phyloP scores from a whole-genome alignment of 192 early-diverging fungal species.

The Umbelopsis sp. region DNA sequence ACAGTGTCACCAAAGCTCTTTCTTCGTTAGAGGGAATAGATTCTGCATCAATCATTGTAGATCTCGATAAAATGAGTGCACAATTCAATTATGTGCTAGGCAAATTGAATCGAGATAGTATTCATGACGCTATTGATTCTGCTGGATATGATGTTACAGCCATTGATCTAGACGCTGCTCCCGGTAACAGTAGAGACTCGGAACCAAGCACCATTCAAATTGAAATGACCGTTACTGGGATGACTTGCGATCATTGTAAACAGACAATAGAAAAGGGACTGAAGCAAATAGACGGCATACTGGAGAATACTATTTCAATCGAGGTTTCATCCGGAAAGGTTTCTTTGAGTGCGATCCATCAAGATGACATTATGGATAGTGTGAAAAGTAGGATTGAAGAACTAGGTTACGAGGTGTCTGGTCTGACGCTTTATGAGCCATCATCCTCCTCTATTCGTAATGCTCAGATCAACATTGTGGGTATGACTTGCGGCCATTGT shows the following conservation, averaged over 20 bases:
- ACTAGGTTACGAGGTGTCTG: constrained; percentile 27
- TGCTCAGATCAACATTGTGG: background rate
- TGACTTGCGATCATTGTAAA: constrained; percentile 7
- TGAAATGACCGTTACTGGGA: background rate
- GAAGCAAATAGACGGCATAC: background rate
- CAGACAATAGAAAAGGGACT: background rate
- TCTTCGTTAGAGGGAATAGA: constrained; percentile 48
- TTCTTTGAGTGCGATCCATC: background rate
- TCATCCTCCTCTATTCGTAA: background rate
- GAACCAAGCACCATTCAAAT: background rate
- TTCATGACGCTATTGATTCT: background rate
- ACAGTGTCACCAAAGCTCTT: constrained; percentile 63
- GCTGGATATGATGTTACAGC: constrained; percentile 1
- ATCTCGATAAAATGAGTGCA: constrained; percentile 68
- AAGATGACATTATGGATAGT: background rate
- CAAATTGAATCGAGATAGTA: background rate
- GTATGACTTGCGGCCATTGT: constrained; percentile 41
- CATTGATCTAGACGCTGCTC: background rate
- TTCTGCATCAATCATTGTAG: constrained; percentile 61
- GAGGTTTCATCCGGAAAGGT: background rate
- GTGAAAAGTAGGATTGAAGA: constrained; percentile 17
- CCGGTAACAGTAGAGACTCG: background rate
- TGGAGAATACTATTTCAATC: background rate
- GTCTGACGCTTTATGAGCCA: background rate
- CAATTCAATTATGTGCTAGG: background rate